These are phyloP conservation scores for Capsicum baccatum DNA, from an alignment of 257 asterid genomes.

Conservation along the genomic window DNA sequence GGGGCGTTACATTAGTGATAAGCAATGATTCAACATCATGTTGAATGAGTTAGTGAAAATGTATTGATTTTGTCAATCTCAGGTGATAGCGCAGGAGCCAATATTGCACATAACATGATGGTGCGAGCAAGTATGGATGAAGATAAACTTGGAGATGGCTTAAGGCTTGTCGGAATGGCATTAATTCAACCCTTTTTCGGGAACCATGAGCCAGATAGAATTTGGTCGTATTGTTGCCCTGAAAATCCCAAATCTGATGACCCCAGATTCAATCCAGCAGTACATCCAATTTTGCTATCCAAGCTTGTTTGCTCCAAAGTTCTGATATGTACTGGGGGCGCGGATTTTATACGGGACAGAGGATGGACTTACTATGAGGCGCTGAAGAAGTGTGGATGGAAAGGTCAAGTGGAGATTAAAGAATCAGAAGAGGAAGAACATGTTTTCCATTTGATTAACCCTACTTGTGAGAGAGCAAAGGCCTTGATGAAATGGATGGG, in stretches of 20 bases:
- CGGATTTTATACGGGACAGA: slow-evolving; percentile 53
- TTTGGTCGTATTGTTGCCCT: slow-evolving; percentile 33
- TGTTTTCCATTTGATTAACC: neutral
- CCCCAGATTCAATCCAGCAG: slow-evolving; percentile 66
- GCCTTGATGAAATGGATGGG: slow-evolving; percentile 4
- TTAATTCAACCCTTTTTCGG: slow-evolving; percentile 73
- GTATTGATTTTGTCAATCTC: neutral
- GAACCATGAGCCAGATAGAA: slow-evolving; percentile 35
- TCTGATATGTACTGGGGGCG: slow-evolving; percentile 56
- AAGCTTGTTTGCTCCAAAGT: slow-evolving; percentile 58
- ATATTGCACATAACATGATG: slow-evolving; percentile 58
- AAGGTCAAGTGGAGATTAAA: slow-evolving; percentile 58
- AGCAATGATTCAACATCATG: neutral
- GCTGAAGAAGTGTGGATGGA: slow-evolving; percentile 72
- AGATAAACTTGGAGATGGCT: slow-evolving; percentile 14
- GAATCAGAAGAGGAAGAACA: slow-evolving; percentile 57
- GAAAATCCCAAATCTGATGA: slow-evolving; percentile 46
- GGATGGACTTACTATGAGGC: slow-evolving; percentile 54
- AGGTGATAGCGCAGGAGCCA: slow-evolving; percentile 89
- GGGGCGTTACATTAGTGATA: too few species aligned
- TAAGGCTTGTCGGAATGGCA: slow-evolving; percentile 52
- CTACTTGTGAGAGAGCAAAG: neutral
- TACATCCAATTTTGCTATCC: slow-evolving; percentile 49
- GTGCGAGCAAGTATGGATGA: slow-evolving; percentile 35
- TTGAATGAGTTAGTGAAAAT: neutral